Evolutionary conservation across 2,329 filamentous ascomycete genomes (phyloP), one percentile per base, ranked within the genome.

Genomic region (Sclerotinia spermophila): DNA sequence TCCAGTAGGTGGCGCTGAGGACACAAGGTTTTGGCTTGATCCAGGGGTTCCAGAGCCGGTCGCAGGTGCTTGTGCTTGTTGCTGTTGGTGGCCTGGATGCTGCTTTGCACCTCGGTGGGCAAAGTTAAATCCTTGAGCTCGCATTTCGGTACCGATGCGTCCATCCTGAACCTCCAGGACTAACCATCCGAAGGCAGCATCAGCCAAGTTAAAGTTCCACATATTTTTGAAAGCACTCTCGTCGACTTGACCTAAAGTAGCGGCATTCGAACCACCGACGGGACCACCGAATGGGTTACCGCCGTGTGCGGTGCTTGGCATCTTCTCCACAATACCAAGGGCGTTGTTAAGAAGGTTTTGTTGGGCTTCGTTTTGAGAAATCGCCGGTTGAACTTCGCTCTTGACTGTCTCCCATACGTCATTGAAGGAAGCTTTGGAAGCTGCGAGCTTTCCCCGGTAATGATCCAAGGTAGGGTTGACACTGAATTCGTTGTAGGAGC

Each of bases 181-280:
- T 67, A 99, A 86, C 86, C 94, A 99, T 72, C 96, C 96, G 80
- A 98, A 99, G 30, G 96, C 95, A 69, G 96, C 96, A 83, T 99
- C 96, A 42, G 96, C 96, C 75, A 99, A 83, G 81, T 98, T 98
- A 83, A 99, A 99, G 82, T 99, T 99, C 96, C 96, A 99, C 96
- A 98, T 98, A 81, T 99, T 99, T 85, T 99, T 99, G 87, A 99
- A 99, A 1, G 96, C 96, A 78, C 94, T 97, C 84, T 99, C 96
- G 74, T 99, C 96, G 27, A 99, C 94, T 78, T 97, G 92, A 44
- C 96, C 96, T 66, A 93, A 90, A 71, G 88, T 87, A 68, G 86
- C 83, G 66, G 89, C 84, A 75, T 83, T 84, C 55, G 86, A 89
- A 53, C 91, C 92, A 65, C 89, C 88, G 68, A 90, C 88, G 42